These are phyloP conservation scores for Cicer arietinum DNA, from an alignment of 306 rosid species.

Conservation along the genomic window DNA sequence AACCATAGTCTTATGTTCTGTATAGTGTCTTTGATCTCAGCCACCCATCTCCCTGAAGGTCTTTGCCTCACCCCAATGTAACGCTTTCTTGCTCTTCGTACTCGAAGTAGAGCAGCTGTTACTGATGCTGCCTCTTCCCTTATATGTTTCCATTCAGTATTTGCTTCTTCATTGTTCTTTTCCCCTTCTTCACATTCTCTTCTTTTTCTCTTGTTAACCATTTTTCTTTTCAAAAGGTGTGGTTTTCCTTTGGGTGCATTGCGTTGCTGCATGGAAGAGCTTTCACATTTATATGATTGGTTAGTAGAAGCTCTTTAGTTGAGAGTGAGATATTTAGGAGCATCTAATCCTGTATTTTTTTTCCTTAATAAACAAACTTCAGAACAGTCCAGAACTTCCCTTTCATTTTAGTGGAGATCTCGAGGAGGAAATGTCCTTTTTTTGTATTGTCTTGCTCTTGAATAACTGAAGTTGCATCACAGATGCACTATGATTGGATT, in stretches of 20 bases:
- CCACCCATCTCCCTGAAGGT: constrained; percentile 56
- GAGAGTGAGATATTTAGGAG: constrained; percentile 45
- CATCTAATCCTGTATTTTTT: neutral
- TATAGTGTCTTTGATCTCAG: constrained; percentile 58
- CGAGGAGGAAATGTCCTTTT: constrained; percentile 36
- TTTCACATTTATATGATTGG: constrained; percentile 36
- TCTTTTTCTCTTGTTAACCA: constrained; percentile 34
- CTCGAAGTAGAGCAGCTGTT: constrained; percentile 46
- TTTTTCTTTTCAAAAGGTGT: constrained; percentile 14
- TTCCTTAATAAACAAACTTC: constrained; percentile 20
- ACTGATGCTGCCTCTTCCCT: constrained; percentile 48
- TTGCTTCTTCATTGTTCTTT: constrained; percentile 24
- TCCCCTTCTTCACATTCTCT: constrained; percentile 35
- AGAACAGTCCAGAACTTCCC: constrained; percentile 46
- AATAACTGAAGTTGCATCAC: neutral
- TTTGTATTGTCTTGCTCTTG: constrained; percentile 23
- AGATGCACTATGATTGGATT: neutral
- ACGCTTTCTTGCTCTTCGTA: constrained; percentile 45
- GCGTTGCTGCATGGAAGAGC: neutral
- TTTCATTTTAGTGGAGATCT: constrained; percentile 51
- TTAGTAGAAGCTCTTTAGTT: constrained; percentile 20
- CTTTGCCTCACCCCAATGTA: constrained; percentile 57
- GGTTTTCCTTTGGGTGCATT: constrained; percentile 32
- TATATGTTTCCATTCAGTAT: constrained; percentile 36
- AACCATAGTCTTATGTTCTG: constrained; percentile 56